These are phyloP conservation scores for Triticum turgidum DNA, from an alignment of 176 grass and related monocot species.

Conservation along the genomic window DNA sequence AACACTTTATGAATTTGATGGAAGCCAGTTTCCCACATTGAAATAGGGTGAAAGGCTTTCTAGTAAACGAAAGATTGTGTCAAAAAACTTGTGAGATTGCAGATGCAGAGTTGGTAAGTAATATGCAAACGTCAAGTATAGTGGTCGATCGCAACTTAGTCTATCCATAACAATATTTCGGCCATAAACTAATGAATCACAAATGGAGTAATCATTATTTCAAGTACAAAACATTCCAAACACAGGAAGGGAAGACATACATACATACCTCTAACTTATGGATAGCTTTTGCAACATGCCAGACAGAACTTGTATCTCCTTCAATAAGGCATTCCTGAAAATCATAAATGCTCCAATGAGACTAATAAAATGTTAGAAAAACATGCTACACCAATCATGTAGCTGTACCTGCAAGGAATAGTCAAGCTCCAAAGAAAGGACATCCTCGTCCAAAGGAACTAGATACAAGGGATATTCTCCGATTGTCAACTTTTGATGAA, in stretches of 20 bases:
- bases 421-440: slow-evolving; percentile 91
- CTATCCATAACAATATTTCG: not conserved
- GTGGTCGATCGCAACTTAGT: not conserved
- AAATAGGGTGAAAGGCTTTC: not conserved
- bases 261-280: slow-evolving; percentile 85
- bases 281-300: slow-evolving; percentile 96
- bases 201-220: not conserved
- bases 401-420: slow-evolving; percentile 70
- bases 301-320: slow-evolving; percentile 94
- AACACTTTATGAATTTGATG: slow-evolving; percentile 6
- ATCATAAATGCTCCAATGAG: slow-evolving; percentile 21
- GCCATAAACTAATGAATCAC: slow-evolving; percentile 1
- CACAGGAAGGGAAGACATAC: not conserved
- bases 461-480: slow-evolving; percentile 92
- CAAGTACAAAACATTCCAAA: not conserved
- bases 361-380: slow-evolving; percentile 8
- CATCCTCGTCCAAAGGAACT: slow-evolving; percentile 88
- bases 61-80: not conserved
- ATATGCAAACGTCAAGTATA: slow-evolving; percentile 5
- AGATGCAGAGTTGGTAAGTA: slow-evolving; percentile 10
- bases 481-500: slow-evolving; percentile 72
- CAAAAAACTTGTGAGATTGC: not conserved
- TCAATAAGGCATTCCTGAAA: slow-evolving; percentile 81
- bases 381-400: slow-evolving; percentile 11
- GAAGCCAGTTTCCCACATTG: not conserved